phyloP scores from a whole-genome alignment of 495 filamentous ascomycete species.

The Aspergillus affinis region DNA sequence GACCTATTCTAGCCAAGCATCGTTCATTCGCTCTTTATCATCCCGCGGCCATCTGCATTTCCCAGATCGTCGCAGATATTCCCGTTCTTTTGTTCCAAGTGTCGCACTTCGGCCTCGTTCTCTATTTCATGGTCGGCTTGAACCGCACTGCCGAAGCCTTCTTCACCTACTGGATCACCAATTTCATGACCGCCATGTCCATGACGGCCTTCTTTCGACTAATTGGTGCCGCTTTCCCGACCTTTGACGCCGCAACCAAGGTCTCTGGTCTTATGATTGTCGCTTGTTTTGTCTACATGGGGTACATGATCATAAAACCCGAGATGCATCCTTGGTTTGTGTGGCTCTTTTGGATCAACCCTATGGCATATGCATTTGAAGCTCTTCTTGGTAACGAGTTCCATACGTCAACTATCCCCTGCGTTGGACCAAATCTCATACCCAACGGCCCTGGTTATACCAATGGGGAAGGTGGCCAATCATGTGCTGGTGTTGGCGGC shows the following conservation, averaged over 20 bases:
- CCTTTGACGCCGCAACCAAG: neutral
- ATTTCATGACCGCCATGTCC: neutral
- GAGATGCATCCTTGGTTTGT: conserved; percentile 72
- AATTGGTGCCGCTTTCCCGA: neutral
- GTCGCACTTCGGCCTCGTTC: too few relatives aligned
- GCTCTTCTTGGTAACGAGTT: conserved; percentile 65
- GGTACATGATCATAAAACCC: conserved; percentile 56
- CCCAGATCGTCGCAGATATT: neutral
- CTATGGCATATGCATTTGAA: conserved; percentile 68
- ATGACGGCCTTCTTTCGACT: neutral
- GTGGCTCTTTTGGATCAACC: conserved; percentile 72
- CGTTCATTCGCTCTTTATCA: neutral
- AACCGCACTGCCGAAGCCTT: neutral
- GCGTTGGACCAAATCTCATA: conserved; percentile 38
- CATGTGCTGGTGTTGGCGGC: neutral
- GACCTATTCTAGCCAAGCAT: neutral
- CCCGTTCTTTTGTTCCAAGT: neutral
- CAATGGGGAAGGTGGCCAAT: neutral
- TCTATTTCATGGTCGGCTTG: neutral
- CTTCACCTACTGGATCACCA: neutral
- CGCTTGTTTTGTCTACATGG: conserved; percentile 53
- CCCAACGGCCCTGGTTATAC: neutral
- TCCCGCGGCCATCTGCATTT: neutral
- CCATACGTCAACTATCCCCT: conserved; percentile 47
- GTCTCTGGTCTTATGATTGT: neutral